Conservation (phyloP, 2,329 filamentous ascomycete genomes). For the Monosporascus ibericus region DNA sequence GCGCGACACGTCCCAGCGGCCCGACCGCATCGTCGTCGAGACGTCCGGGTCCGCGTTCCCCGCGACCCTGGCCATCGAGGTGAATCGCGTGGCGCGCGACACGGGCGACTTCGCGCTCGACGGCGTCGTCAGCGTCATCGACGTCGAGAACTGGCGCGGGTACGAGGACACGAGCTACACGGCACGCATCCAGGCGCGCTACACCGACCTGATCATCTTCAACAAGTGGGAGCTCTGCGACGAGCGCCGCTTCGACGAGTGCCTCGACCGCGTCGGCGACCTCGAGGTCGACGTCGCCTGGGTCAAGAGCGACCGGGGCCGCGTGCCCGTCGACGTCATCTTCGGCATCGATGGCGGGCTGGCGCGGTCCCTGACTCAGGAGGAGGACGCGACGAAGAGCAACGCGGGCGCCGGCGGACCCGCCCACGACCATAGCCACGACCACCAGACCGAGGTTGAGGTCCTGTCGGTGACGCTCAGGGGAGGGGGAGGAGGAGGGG, state of each 20-base stretch:
- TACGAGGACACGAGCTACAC: slow-evolving; percentile 91
- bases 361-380: slow-evolving; percentile 47
- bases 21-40: slow-evolving; percentile 89
- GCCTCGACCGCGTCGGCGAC: slow-evolving; percentile 72
- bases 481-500: slow-evolving; percentile 34
- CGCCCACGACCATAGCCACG: slow-evolving; percentile 38
- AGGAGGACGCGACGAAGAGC: slow-evolving; percentile 29
- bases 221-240: slow-evolving; percentile 84
- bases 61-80: slow-evolving; percentile 83
- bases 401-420: slow-evolving; percentile 29
- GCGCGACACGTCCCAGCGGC: slow-evolving; percentile 40
- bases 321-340: slow-evolving; percentile 70
- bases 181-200: slow-evolving; percentile 78
- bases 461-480: slow-evolving; percentile 76
- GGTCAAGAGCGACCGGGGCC: slow-evolving; percentile 78
- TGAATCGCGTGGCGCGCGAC: slow-evolving; percentile 71
- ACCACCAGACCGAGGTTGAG: slow-evolving; percentile 83
- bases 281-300: slow-evolving; percentile 74
- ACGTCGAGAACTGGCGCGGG: slow-evolving; percentile 91
- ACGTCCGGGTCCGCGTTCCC: slow-evolving; percentile 85
- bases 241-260: slow-evolving; percentile 70
- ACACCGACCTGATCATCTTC: slow-evolving; percentile 84
- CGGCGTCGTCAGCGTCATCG: slow-evolving; percentile 82
- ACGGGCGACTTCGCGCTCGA: slow-evolving; percentile 70
- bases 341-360: slow-evolving; percentile 85